Evolutionary conservation across 139 green algal species (phyloP), one percentile per base, ranked within the genome.

Genomic region (Chlamydomonas schloesseri): DNA sequence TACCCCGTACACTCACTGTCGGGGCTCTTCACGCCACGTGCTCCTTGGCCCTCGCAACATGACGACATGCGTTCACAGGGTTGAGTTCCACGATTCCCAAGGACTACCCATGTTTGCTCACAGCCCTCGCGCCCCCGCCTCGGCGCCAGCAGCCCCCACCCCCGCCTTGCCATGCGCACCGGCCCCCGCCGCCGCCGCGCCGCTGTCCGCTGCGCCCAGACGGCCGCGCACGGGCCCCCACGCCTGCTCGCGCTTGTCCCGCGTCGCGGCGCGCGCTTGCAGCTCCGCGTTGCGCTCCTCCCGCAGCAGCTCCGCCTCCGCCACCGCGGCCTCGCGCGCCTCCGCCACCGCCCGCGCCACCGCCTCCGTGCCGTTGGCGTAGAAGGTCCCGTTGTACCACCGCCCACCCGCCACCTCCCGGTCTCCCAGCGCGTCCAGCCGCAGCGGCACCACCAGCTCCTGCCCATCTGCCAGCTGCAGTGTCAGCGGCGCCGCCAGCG

Each of bases 331-430:
- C 73, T 23, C 14, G 28, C 28, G 47, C 53, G 53, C 37, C 14
- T 65, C 78, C 13, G 64, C 64, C 15, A 71, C 29, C n/a, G 78
- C 64, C 64, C 29, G 28, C 10, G 65, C 78, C 46, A 42, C 26
- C 64, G 78, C 78, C 10, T 8, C 78, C 14, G 18, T 75, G 20
- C 13, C 37, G 42, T 84, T 74, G 2, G 29, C 3, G 29, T 75
- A 84, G 23, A 84, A 84, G 20, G 46, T n/a, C 0, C 78, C 78
- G 5, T 74, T 50, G 42, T 67, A 84, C 78, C 78, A 84, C 0
- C 78, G 42, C 1, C 78, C 78, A 0, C 78, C 77, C 14, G 8
- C 46, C 46, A 84, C 65, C 23, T 55, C 46, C 0, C 15, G 3
- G 21, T n/a, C 29, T 0, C 78, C 78, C 28, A 84, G 42, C 42